A percentile compares a stretch with the other conserved stretches of the same genome.
Conservation (phyloP, 371 early-diverging fungal genomes). For the Apophysomyces variabilis region DNA sequence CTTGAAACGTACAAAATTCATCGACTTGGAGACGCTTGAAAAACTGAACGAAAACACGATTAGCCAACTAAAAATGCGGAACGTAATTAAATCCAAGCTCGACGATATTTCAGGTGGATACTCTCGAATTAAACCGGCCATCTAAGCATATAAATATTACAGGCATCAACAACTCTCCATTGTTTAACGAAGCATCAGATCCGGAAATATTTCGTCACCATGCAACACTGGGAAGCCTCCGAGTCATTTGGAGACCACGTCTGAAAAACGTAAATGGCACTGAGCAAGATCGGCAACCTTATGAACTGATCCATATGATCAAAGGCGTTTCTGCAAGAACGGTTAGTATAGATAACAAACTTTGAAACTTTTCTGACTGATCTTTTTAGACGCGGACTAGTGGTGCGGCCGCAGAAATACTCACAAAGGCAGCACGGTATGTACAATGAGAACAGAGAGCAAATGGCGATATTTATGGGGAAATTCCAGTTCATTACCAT, state of each 20-base stretch:
- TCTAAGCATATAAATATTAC: neutral
- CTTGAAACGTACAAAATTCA: constrained; percentile 31
- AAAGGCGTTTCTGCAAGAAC: constrained; percentile 41
- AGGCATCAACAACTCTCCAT: constrained; percentile 47
- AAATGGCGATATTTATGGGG: neutral
- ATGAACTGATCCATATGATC: constrained; percentile 40
- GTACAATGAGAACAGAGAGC: neutral
- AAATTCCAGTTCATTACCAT: constrained; percentile 26
- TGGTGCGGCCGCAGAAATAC: constrained; percentile 49
- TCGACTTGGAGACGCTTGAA: constrained; percentile 47
- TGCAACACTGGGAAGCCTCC: constrained; percentile 59
- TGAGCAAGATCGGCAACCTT: constrained; percentile 26
- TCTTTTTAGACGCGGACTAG: constrained; percentile 34
- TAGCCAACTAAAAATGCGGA: constrained; percentile 54
- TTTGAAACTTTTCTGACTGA: neutral
- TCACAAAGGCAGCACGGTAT: constrained; percentile 47
- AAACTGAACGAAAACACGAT: constrained; percentile 45
- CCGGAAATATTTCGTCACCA: constrained; percentile 65
- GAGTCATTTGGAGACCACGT: constrained; percentile 65
- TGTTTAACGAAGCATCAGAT: constrained; percentile 56
- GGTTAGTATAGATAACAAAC: constrained; percentile 11
- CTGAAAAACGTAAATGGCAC: constrained; percentile 26
- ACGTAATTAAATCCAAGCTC: constrained; percentile 65
- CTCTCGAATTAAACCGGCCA: no score
- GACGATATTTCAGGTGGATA: constrained; percentile 63